phyloP scores from a whole-genome alignment of 805 yeast species.

The Hemisphaericaspora nanyangensis region DNA sequence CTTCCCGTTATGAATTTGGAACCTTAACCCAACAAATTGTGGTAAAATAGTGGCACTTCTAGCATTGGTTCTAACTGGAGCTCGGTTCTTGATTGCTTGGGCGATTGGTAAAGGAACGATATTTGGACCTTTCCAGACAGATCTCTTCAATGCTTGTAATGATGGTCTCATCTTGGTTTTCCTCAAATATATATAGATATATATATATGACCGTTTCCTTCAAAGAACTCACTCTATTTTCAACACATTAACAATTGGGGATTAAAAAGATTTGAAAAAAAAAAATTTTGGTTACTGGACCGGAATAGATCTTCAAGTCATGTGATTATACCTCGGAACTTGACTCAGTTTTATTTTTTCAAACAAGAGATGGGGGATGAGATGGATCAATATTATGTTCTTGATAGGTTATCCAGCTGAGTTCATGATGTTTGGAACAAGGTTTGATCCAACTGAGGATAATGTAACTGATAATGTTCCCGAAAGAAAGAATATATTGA shows the following conservation, averaged over 20 bases:
- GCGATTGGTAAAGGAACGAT: constrained; percentile 93
- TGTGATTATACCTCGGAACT: no score
- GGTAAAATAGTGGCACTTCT: constrained; percentile 93
- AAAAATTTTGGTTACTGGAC: not conserved
- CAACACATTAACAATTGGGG: not conserved
- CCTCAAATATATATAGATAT: no score
- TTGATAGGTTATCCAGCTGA: no score
- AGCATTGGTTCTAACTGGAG: constrained; percentile 94
- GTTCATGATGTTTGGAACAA: constrained; percentile 54
- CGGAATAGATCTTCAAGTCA: not conserved
- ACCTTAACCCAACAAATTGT: constrained; percentile 89
- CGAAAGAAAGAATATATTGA: not conserved
- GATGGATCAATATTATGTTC: no score
- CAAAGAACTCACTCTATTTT: not conserved
- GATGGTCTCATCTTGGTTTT: constrained; percentile 30
- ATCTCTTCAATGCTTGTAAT: constrained; percentile 25
- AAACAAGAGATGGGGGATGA: no score
- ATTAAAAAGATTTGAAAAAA: not conserved
- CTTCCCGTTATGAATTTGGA: constrained; percentile 94
- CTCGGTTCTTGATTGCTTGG: constrained; percentile 72
- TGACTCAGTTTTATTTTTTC: no score
- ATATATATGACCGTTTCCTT: not conserved
- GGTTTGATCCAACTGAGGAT: constrained; percentile 52
- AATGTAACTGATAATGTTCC: not conserved
- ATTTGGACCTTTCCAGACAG: constrained; percentile 70